Base-by-base conservation (phyloP, 257 asterid species). In the Mitragyna speciosa region DNA sequence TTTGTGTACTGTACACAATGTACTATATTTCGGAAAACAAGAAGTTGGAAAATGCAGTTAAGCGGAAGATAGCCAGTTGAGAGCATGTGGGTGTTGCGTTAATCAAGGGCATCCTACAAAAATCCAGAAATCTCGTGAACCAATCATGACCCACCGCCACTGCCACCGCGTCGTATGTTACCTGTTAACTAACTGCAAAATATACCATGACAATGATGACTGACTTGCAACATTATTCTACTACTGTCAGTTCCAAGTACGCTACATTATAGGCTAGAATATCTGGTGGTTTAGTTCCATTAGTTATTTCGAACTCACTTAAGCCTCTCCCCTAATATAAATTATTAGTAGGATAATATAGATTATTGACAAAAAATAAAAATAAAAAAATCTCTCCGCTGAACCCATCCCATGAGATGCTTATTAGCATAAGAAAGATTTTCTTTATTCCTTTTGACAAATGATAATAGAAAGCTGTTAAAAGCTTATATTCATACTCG, bases 401-500 rank as follows among this genome's bases (percentile, higher is more conserved):
- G 26, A 52, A 52, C 22, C 20, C 20, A 52, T 3, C n/a, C n/a
- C n/a, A n/a, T n/a, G n/a, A n/a, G 59, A 12, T 52, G 22, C 15
- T 15, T 52, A 52, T 14, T 52, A 14, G 1, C 20, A 1, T 52
- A 12, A 52, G 59, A 0, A 12, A 52, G 59, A 0, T 39, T 71
- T 17, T 58, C 5, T 61, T 11, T 45, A 3, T 19, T 58, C n/a
- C 7, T 70, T 61, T 20, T 0, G 64, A 68, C 68, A 47, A 76
- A 56, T 70, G 73, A 65, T 51, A 28, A 76, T 70, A 19, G 16
- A 56, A 36, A 80, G 76, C 69, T 83, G 75, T 83, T 31, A 70
- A 79, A 79, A 64, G 64, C 78, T 80, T 77, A 67, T 61, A 65
- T 84, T 77, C 82, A 61, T 80, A 68, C 51, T 47, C 63, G 4